A percentile compares a stretch with the other conserved stretches of the same genome.
phyloP scores from a whole-genome alignment of 2,329 filamentous ascomycete genomes.

The Dendrostoma leiphaemia region DNA sequence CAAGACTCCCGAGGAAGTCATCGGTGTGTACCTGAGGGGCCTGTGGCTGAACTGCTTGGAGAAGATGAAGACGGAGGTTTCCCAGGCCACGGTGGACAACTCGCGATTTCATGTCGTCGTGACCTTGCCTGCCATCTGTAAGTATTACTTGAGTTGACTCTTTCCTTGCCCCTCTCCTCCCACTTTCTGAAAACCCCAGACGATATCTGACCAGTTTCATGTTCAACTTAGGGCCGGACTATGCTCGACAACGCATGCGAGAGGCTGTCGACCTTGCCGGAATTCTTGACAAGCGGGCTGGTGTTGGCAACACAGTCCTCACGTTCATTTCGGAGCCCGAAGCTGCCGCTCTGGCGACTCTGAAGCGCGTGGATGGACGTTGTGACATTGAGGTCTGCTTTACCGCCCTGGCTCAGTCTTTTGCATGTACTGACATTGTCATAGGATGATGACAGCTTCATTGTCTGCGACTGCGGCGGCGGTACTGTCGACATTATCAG shows the following conservation, averaged over 20 bases:
- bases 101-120: constrained; percentile 35
- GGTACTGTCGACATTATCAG: constrained; percentile 37
- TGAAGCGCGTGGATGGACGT: constrained; percentile 28
- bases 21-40: constrained; percentile 27
- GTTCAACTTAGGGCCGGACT: constrained; percentile 27
- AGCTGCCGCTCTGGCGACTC: constrained; percentile 39
- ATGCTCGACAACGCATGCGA: constrained; percentile 35
- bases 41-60: constrained; percentile 32
- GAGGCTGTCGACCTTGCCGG: constrained; percentile 34
- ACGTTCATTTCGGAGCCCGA: constrained; percentile 42
- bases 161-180: neutral
- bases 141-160: neutral
- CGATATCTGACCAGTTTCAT: neutral
- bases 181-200: too few species aligned
- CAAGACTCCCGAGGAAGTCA: neutral
- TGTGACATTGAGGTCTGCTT: constrained; percentile 22
- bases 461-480: constrained; percentile 31
- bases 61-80: constrained; percentile 26
- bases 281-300: constrained; percentile 27
- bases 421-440: neutral
- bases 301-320: constrained; percentile 29
- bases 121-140: constrained; percentile 45
- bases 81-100: constrained; percentile 21
- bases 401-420: too few species aligned
- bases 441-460: constrained; percentile 22